Conservation (phyloP, 2,329 filamentous ascomycete genomes). For the Botrytis elliptica region DNA sequence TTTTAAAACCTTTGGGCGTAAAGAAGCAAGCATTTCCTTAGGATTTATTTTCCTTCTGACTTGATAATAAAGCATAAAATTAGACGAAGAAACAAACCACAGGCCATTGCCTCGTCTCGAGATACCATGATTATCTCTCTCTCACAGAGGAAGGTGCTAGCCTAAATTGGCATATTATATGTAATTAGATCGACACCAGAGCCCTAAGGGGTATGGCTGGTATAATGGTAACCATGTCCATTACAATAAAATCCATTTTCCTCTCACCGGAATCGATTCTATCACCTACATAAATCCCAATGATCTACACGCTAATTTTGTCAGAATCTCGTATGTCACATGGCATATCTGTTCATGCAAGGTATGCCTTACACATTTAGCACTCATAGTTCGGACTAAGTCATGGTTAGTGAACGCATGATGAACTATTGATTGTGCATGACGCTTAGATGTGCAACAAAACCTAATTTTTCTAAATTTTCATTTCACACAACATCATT, state of each 20-base stretch:
- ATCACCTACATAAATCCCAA: background rate
- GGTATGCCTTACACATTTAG: accelerated
- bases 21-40: background rate
- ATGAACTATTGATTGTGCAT: background rate
- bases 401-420: background rate
- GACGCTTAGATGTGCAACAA: background rate
- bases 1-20: background rate
- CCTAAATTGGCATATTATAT: too few species aligned
- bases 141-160: too few species aligned
- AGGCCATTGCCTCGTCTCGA: background rate
- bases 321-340: background rate
- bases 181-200: too few species aligned
- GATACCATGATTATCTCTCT: background rate
- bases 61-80: background rate
- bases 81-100: background rate
- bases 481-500: background rate
- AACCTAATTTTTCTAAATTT: background rate
- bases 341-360: background rate
- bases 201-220: too few species aligned
- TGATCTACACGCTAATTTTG: background rate
- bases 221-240: too few species aligned
- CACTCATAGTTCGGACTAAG: background rate
- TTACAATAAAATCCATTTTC: too few species aligned
- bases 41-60: background rate
- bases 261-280: background rate